phyloP scores from a whole-genome alignment of 129 eudicot genomes.

The Chrysanthemum makinoi region DNA sequence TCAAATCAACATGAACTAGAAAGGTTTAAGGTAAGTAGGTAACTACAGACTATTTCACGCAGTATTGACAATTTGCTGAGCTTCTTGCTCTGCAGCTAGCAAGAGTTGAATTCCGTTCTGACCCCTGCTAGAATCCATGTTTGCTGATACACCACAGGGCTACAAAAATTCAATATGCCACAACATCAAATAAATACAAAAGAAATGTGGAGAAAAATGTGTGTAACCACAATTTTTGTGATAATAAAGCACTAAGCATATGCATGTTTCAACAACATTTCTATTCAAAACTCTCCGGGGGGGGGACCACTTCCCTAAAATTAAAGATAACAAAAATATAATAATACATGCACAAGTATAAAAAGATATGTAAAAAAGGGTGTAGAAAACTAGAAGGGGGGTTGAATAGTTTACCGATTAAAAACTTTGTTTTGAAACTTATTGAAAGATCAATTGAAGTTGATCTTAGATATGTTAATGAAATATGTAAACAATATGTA shows the following conservation, averaged over 20 bases:
- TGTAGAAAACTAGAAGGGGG: too few relatives aligned
- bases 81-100: conserved; percentile 93
- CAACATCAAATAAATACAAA: background rate
- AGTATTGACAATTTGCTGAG: conserved; percentile 82
- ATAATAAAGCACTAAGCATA: background rate
- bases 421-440: too few relatives aligned
- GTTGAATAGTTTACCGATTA: too few relatives aligned
- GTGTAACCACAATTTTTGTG: background rate
- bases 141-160: conserved; percentile 21
- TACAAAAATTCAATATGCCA: conserved; percentile 9
- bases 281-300: background rate
- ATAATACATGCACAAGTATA: background rate
- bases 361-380: background rate
- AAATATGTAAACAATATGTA: too few relatives aligned
- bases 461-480: too few relatives aligned
- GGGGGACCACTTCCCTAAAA: background rate
- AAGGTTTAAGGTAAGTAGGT: background rate
- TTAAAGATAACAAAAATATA: background rate
- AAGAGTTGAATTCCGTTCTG: conserved; percentile 86
- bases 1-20: background rate
- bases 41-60: conserved; percentile 56
- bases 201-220: background rate
- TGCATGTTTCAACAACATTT: conserved; percentile 13
- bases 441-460: too few relatives aligned
- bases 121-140: conserved; percentile 71